A percentile compares a stretch with the other conserved stretches of the same genome.
phyloP scores from a whole-genome alignment of 1,284 basidiomycete genomes.

The Cryptococcus maquisensis region DNA sequence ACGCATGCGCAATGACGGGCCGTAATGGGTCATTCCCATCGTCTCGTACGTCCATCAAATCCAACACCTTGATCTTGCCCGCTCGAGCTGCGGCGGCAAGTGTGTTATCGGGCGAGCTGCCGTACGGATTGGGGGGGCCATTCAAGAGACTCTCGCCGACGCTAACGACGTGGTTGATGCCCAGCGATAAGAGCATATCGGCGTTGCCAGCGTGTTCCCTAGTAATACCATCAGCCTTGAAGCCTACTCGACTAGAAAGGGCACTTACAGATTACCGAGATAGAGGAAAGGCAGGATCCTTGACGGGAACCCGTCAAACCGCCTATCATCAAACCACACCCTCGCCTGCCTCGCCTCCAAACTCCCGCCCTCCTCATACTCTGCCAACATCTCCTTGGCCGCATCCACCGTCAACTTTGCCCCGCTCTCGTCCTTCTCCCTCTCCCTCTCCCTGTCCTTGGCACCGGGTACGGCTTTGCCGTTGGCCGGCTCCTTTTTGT shows the following conservation, averaged over 20 bases:
- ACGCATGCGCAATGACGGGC: conserved; percentile 78
- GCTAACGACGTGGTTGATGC: conserved; percentile 95
- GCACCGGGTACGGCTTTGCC: neutral
- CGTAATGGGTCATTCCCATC: conserved; percentile 93
- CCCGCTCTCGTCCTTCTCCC: neutral
- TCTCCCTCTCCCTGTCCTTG: no score
- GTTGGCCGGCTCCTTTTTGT: neutral
- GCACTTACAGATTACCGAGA: conserved; percentile 81
- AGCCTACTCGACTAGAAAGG: neutral
- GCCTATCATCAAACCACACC: conserved; percentile 84
- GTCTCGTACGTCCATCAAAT: conserved; percentile 56
- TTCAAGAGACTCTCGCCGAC: conserved; percentile 67
- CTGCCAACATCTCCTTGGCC: conserved; percentile 23
- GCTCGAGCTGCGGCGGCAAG: conserved; percentile 37
- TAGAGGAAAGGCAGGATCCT: conserved; percentile 91
- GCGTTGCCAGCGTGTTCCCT: conserved; percentile 91
- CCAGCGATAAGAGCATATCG: conserved; percentile 91
- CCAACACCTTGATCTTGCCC: conserved; percentile 45
- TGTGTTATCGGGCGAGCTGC: conserved; percentile 29
- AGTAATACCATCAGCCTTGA: neutral
- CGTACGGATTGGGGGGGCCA: conserved; percentile 11
- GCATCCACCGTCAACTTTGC: conserved; percentile 22
- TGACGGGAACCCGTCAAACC: conserved; percentile 95
- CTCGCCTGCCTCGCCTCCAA: conserved; percentile 47
- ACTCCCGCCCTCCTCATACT: conserved; percentile 29